Base-by-base conservation (phyloP, 2,329 filamentous ascomycete species). In the Ceratocystiopsis brevicomis region DNA sequence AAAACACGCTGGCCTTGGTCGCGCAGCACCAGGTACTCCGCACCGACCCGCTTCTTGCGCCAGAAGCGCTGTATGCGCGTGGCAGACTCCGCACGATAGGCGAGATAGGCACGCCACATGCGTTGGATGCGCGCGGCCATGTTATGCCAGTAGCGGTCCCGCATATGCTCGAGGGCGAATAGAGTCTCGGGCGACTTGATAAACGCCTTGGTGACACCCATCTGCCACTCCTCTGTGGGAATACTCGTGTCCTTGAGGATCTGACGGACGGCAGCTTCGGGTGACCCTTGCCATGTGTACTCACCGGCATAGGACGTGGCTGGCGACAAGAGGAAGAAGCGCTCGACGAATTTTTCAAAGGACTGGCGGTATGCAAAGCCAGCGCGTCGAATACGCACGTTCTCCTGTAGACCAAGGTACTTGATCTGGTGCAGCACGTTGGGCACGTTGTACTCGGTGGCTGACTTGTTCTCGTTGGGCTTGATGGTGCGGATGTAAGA, bases 401-500 rank as follows among this genome's bases (percentile, higher is more conserved):
- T 98, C 63, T 98, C 90, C 59, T 96, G 88, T n/a, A 98, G 68
- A 75, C 90, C 90, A 14, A 98, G 79, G 55, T 98, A 98, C 58
- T 98, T 96, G 70, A 96, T 85, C 59, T 98, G 90, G 68, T 98
- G 90, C 54, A 96, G 69, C 17, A 98, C 90, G 53, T 96, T 96
- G 30, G 78, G 76, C 17, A 73, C 71, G 53, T 94, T 95, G 61
- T 94, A 98, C 57, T 98, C 90, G 12, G 76, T 78, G 0, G 86
- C 81, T 3, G 87, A 94, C 61, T 96, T 98, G 66, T 95, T 96
- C 62, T 98, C 90, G 65, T 98, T 98, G 2, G 90, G 90, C 63
- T 98, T 98, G 65, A 98, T 96, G 1, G 90, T 98, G 58, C 90
- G 84, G 53, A 98, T 98, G 57, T 98, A 98, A 3, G 87, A 95